Percentiles rank a stretch among this genome's conserved stretches.
These are phyloP conservation scores for Sequoiadendron giganteum DNA, from an alignment of 75 land plant species.

Conservation along the genomic window DNA sequence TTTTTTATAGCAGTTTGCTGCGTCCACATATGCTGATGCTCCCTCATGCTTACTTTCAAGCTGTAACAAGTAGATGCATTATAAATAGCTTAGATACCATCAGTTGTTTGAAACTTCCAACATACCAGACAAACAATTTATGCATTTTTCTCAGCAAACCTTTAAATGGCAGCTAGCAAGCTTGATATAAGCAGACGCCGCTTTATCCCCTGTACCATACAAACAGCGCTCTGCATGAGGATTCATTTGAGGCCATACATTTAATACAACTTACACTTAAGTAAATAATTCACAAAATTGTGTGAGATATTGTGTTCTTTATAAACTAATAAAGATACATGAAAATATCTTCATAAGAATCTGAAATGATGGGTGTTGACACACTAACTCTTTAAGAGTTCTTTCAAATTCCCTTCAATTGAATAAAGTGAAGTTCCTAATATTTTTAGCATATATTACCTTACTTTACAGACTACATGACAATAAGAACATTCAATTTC, in stretches of 20 bases:
- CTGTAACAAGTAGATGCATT: slow-evolving; percentile 29
- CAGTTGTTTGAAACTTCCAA: neutral
- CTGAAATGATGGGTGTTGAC: neutral
- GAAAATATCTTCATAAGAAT: neutral
- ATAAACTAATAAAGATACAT: neutral
- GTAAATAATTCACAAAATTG: neutral
- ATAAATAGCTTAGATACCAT: neutral
- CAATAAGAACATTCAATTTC: neutral
- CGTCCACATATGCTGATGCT: slow-evolving; percentile 75
- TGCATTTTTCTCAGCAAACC: slow-evolving; percentile 27
- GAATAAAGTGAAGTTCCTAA: neutral
- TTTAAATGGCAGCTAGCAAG: slow-evolving; percentile 80
- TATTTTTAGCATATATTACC: neutral
- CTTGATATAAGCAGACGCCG: slow-evolving; percentile 66
- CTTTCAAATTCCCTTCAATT: neutral
- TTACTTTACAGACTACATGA: neutral
- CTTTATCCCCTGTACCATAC: slow-evolving; percentile 70
- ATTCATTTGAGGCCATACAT: neutral
- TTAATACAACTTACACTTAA: neutral
- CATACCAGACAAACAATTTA: neutral
- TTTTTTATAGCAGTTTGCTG: slow-evolving; percentile 81
- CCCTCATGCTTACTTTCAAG: slow-evolving; percentile 88
- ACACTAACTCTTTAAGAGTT: neutral
- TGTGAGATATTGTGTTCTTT: neutral
- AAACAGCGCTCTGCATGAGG: neutral